Evolutionary conservation across 2,329 filamentous ascomycete genomes (phyloP), one percentile per base, ranked within the genome.

Genomic region (Paecilomyces dactylethromorphus): DNA sequence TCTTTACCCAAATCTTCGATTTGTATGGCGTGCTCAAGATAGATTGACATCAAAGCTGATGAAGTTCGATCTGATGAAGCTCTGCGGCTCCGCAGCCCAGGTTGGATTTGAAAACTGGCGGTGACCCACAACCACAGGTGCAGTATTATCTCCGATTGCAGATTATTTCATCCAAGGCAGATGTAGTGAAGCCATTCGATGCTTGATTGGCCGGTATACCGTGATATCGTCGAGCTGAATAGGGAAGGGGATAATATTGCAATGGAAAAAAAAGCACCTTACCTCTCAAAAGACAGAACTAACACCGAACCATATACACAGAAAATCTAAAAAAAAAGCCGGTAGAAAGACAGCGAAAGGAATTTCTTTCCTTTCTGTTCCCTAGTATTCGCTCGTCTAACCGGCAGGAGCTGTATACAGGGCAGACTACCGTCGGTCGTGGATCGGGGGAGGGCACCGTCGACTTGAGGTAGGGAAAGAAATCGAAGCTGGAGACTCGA

Each of bases 331-430:
- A 45, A 45, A 45, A 45, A 45, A 45, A 18, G 39, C 39, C n/a
- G 18, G 39, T 10, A 45, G 21, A 33, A 29, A 45, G 21, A 18
- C 39, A 45, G 39, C 39, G 6, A 21, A 45, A 45, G 50, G 24
- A 24, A 21, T 26, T 24, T 24, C 50, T 22, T 29, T 52, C 50
- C 29, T 52, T 52, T 52, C 50, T 52, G 15, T 52, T 52, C 26
- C 50, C 12, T 12, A 13, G 22, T 54, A 21, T 54, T 54, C 26
- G 26, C 68, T 70, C 71, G 67, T 72, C 69, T 73, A 73, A 70
- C 69, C 71, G 69, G 71, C 67, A 73, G 71, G 68, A 72, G 71
- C 69, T 68, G 65, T 65, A 68, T 66, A 66, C 53, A 58, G 22
- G 56, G 24, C 52, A 72, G 53, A 53, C 32, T 31, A 39, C 35